Evolutionary conservation across 140 eudicot species (phyloP), one percentile per base, ranked within the genome.

Genomic region (Bidens hawaiensis): DNA sequence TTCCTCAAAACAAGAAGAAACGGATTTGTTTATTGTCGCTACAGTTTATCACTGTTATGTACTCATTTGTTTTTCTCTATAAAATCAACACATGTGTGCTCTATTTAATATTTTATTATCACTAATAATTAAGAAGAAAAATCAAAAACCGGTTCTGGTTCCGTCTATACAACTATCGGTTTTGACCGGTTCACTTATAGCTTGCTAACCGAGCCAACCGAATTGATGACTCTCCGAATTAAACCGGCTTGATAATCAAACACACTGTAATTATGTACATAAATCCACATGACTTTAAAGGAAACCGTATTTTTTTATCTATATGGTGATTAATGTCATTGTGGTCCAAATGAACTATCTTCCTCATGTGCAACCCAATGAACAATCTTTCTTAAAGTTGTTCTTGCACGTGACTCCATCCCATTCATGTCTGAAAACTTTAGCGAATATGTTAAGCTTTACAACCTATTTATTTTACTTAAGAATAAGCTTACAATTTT

Each of bases 281-380:
- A 48, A 16, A 55, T 16, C 24, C n/a, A 55, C 42, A 28, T 0
- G 7, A 54, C 40, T 54, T 51, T 54, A 54, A n/a, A 22, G 41
- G 14, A 54, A 23, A 53, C 5, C 38, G 0, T 40, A 0, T 60
- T 19, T 25, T 1, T 41, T 22, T 24, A 21, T 60, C 15, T 43
- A 36, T 57, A 40, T 16, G 52, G 47, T 38, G 68, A 48, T 25
- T 73, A 65, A 68, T 10, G 36, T 49, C 21, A 26, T 57, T 38
- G 74, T 74, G 78, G 78, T 74, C 78, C 78, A 74, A 74, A 54
- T 63, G 45, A 38, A 12, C 71, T 72, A 72, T 54, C 63, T 56
- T 55, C 33, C 46, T 64, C 78, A 66, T 74, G 78, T 74, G 78
- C 78, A 66, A 55, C 78, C 78, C 74, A 74, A 58, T 73, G 73